Percentiles rank a stretch among this genome's conserved stretches.
Evolutionary conservation across 495 filamentous ascomycete species (phyloP).

Genomic region (Pseudoneurospora amorphoporcata): DNA sequence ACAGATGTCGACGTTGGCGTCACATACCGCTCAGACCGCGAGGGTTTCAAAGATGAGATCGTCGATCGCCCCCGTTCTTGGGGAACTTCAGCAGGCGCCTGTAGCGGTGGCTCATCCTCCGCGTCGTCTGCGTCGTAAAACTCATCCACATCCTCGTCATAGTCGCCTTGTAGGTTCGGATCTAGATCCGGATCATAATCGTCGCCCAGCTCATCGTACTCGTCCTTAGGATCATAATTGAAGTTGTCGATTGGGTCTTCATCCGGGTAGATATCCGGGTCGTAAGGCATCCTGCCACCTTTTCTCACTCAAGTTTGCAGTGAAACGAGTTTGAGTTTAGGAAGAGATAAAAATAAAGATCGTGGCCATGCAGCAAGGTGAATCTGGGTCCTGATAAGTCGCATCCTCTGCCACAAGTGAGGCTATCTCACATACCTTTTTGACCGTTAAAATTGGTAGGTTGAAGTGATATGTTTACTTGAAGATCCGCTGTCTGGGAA

Average conservation of each 20-base stretch:
- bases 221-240: not conserved
- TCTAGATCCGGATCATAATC: not conserved
- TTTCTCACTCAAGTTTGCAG: not conserved
- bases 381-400: not conserved
- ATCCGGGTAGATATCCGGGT: constrained; percentile 6
- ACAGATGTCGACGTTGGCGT: not conserved
- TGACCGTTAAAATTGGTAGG: not conserved
- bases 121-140: not conserved
- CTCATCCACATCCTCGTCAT: not conserved
- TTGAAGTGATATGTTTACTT: not conserved
- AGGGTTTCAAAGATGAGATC: not conserved
- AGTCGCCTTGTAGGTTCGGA: not conserved
- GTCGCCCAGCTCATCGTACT: not conserved
- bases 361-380: not conserved
- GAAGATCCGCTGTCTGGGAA: not conserved
- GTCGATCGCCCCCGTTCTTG: not conserved
- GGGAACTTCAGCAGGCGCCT: not conserved
- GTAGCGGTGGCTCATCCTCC: not conserved
- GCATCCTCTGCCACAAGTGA: not conserved
- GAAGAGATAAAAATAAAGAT: not conserved
- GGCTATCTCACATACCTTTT: not conserved
- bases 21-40: not conserved
- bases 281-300: constrained; percentile 10
- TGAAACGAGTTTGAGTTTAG: not conserved
- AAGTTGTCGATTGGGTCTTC: not conserved